These are phyloP conservation scores for Kluyveromyces aestuarii DNA, from an alignment of 805 yeast species.

Conservation along the genomic window DNA sequence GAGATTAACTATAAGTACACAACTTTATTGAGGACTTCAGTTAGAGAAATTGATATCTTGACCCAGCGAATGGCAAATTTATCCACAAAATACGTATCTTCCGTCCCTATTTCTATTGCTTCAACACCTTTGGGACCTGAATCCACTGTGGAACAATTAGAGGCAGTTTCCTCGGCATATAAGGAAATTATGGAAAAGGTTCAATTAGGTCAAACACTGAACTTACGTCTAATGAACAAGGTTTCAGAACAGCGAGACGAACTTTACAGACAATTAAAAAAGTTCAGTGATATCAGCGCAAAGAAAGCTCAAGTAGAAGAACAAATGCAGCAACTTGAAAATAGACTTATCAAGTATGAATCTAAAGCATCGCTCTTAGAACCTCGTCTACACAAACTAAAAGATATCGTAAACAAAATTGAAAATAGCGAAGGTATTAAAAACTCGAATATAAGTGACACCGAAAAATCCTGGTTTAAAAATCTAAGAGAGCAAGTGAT, in stretches of 20 bases:
- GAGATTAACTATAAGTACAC: conserved; percentile 4
- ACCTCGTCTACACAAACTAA: conserved; percentile 25
- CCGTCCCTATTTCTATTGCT: conserved; percentile 1
- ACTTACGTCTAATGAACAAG: conserved; percentile 30
- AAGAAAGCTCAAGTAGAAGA: conserved; percentile 11
- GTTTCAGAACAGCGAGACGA: conserved; percentile 34
- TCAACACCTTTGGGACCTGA: conserved; percentile 11
- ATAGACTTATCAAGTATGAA: conserved; percentile 6
- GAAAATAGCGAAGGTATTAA: conserved; percentile 8
- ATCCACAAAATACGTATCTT: conserved; percentile 7
- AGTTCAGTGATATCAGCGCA: conserved; percentile 16
- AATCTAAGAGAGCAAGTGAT: conserved; percentile 31
- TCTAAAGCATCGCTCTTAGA: conserved; percentile 28
- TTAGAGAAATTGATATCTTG: conserved; percentile 13
- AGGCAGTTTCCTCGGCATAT: conserved; percentile 16
- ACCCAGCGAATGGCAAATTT: conserved; percentile 10
- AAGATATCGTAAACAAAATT: conserved; percentile 19
- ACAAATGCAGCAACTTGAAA: conserved; percentile 9
- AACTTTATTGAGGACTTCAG: conserved; percentile 14
- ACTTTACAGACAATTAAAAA: conserved; percentile 32
- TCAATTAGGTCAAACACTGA: conserved; percentile 24
- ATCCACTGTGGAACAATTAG: conserved; percentile 21
- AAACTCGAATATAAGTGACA: conserved; percentile 28
- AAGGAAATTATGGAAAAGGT: conserved; percentile 15
- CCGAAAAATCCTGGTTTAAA: conserved; percentile 38